Evolutionary conservation across 208 protist species (phyloP), one percentile per base, ranked within the genome.

Genomic region (Ichthyophonus hoferi): DNA sequence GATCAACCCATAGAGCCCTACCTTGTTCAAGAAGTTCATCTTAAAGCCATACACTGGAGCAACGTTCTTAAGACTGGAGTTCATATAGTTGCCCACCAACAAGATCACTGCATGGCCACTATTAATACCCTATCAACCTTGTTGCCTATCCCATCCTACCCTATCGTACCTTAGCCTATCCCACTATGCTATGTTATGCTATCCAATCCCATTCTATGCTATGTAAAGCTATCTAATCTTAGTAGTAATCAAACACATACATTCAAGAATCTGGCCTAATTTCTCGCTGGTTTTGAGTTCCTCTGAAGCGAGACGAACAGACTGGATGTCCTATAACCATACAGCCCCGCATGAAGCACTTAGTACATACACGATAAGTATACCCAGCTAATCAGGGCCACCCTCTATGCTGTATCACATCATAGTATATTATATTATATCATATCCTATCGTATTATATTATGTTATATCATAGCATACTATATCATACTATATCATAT

Each of bases 51-150:
- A 38, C 39, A 85, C 81, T 41, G 81, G n/a, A 34, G n/a, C 81
- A 40, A 85, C 81, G 39, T 38, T 85, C 33, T 85, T 85, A 34
- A 85, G 7, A 24, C n/a, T 41, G 2, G 81, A 85, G 40, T 85
- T 85, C 81, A 85, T 85, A 35, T 85, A 85, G 81, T 85, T 85
- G 40, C 81, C 81, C 39, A 85, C 33, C 7, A 85, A 35, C 35
- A 85, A 58, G n/a, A n/a, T n/a, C n/a, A n/a, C n/a, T n/a, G n/a
- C n/a, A n/a, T n/a, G n/a, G n/a, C n/a, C n/a, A n/a, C n/a, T n/a
- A n/a, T n/a, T n/a, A n/a, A n/a, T n/a, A n/a, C n/a, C n/a, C n/a
- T n/a, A n/a, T n/a, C n/a, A n/a, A n/a, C n/a, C n/a, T n/a, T n/a
- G n/a, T n/a, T n/a, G n/a, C n/a, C n/a, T n/a, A n/a, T n/a, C n/a